Percentiles rank a stretch among this genome's conserved stretches.
phyloP scores from a whole-genome alignment of 2,329 filamentous ascomycete genomes.

The Emmonsiellopsis sp. region DNA sequence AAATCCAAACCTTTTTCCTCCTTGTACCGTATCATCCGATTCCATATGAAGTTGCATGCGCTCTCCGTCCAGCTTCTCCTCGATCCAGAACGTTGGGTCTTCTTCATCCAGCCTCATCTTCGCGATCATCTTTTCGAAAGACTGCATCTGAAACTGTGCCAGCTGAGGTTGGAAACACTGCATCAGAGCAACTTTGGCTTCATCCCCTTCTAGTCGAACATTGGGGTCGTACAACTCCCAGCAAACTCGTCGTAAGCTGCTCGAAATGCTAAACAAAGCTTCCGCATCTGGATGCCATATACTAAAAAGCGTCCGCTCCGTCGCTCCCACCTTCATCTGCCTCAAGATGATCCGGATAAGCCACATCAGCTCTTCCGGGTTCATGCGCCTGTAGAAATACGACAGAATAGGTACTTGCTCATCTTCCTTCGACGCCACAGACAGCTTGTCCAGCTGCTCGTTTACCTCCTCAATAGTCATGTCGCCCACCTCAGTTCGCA shows the following conservation, averaged over 20 bases:
- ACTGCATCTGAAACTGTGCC: slow-evolving; percentile 80
- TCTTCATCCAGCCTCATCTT: slow-evolving; percentile 57
- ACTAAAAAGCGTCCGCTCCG: slow-evolving; percentile 79
- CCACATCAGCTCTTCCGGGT: slow-evolving; percentile 88
- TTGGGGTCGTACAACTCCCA: slow-evolving; percentile 79
- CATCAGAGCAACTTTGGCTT: slow-evolving; percentile 71
- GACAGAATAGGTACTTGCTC: slow-evolving; percentile 73
- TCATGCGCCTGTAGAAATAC: slow-evolving; percentile 83
- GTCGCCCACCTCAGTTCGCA: slow-evolving; percentile 61
- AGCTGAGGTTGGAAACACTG: slow-evolving; percentile 94
- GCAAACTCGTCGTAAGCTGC: slow-evolving; percentile 79
- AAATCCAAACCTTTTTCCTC: slow-evolving; percentile 68
- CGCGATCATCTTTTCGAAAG: slow-evolving; percentile 69
- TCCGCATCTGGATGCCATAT: slow-evolving; percentile 73
- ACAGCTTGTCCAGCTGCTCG: slow-evolving; percentile 67
- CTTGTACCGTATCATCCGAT: slow-evolving; percentile 56
- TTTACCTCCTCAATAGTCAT: slow-evolving; percentile 90
- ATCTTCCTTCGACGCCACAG: slow-evolving; percentile 67
- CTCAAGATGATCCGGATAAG: slow-evolving; percentile 85
- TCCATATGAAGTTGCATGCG: slow-evolving; percentile 94
- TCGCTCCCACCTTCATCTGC: slow-evolving; percentile 65
- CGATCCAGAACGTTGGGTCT: slow-evolving; percentile 82
- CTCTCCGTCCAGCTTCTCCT: slow-evolving; percentile 95
- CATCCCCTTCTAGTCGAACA: slow-evolving; percentile 63
- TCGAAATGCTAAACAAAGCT: slow-evolving; percentile 77